These are phyloP conservation scores for Thelephora ganbajun DNA, from an alignment of 768 basidiomycete species.

Conservation along the genomic window DNA sequence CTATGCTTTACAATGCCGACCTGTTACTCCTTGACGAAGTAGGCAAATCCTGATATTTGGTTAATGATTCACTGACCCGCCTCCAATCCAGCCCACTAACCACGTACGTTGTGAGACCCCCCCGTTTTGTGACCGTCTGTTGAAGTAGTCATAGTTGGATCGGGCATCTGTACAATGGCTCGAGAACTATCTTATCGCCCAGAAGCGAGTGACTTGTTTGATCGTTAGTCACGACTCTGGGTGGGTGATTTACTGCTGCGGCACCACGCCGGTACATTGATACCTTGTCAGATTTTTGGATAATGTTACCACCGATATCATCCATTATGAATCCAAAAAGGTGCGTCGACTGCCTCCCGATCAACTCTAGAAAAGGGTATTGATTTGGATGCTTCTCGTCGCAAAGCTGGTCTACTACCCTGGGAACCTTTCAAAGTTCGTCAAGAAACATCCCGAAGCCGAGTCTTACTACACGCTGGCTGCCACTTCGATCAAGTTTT, in stretches of 20 bases:
- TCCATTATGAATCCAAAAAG: constrained; percentile 95
- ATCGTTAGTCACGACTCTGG: constrained; percentile 96
- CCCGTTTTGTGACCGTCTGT: not conserved
- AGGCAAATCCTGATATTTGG: not conserved
- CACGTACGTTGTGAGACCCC: constrained; percentile 40
- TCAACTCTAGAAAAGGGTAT: constrained; percentile 1
- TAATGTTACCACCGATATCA: constrained; percentile 90
- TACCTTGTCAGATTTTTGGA: constrained; percentile 65
- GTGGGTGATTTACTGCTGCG: constrained; percentile 26
- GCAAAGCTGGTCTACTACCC: constrained; percentile 79
- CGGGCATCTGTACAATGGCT: constrained; percentile 83
- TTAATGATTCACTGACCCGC: constrained; percentile 11
- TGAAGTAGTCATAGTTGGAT: constrained; percentile 39
- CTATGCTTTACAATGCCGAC: constrained; percentile 93
- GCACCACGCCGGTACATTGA: not conserved
- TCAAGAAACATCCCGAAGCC: constrained; percentile 81
- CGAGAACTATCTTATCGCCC: constrained; percentile 71
- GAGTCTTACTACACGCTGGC: constrained; percentile 95
- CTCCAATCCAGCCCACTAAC: constrained; percentile 59
- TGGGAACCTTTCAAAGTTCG: constrained; percentile 85
- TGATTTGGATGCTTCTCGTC: not conserved
- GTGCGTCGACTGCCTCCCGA: constrained; percentile 18
- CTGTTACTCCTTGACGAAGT: constrained; percentile 79
- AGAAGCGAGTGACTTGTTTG: constrained; percentile 78
- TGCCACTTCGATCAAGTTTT: constrained; percentile 86